phyloP scores from a whole-genome alignment of 148 eudicot species.

The Rhododendron griersonianum region DNA sequence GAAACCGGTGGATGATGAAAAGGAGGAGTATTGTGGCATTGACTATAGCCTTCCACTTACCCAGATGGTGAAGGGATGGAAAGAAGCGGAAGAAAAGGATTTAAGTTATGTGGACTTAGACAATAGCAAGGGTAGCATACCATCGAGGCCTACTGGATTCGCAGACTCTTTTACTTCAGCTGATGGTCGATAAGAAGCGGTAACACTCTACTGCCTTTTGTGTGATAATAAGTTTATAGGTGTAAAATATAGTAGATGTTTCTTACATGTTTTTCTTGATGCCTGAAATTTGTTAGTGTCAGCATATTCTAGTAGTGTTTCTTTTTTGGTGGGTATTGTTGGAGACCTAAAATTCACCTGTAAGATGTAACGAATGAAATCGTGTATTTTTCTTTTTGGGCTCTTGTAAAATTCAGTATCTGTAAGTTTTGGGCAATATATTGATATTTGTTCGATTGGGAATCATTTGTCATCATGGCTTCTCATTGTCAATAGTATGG shows the following conservation, averaged over 20 bases:
- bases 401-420: not conserved
- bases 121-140: conserved; percentile 87
- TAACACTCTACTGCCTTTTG: not conserved
- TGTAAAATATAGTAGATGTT: conserved; percentile 24
- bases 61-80: conserved; percentile 98
- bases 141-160: conserved; percentile 90
- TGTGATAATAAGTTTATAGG: not conserved
- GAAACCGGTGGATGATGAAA: conserved; percentile 74
- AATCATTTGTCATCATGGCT: not conserved
- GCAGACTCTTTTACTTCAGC: conserved; percentile 90
- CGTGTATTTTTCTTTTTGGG: not conserved
- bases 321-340: not conserved
- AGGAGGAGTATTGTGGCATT: conserved; percentile 81
- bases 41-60: conserved; percentile 87
- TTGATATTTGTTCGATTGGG: not conserved
- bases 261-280: conserved; percentile 10
- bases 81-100: conserved; percentile 82
- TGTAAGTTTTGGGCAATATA: not conserved
- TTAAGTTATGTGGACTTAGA: conserved; percentile 56
- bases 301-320: conserved; percentile 1
- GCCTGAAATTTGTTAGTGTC: not conserved
- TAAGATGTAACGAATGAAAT: not conserved
- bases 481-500: not conserved
- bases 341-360: not conserved
- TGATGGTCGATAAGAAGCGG: conserved; percentile 63